Evolutionary conservation across 208 protist genomes (phyloP), one percentile per base, ranked within the genome.

Genomic region (Wallacemonas rigidus): DNA sequence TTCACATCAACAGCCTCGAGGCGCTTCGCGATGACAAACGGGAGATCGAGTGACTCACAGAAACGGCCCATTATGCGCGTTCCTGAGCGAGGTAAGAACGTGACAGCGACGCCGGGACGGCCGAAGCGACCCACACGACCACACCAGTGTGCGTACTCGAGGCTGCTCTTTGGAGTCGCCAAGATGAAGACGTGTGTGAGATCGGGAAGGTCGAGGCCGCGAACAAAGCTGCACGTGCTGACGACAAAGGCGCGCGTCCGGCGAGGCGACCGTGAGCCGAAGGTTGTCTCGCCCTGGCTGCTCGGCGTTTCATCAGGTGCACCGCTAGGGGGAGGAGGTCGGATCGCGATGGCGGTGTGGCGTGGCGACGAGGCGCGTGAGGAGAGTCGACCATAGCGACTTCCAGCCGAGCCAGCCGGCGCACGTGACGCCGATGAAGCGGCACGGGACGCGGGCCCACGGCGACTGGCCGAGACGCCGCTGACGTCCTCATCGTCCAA

Each of bases 101-200:
- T 88, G 54, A 92, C 65, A 8, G 89, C 82, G 1, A 89, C 80
- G 9, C 92, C 92, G 11, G 47, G 48, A 9, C 43, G 60, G 2
- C 89, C 92, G 57, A 96, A 80, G 67, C 92, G 86, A 35, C 92
- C 92, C 1, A 96, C 92, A 9, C 92, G 89, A 2, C 92, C 92
- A 47, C 87, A 92, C 87, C 89, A 96, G 68, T 96, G 92, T 47
- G 85, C 86, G 71, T 92, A 94, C 77, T 96, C 92, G 53, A 88
- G 61, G 17, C 81, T 77, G 14, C 72, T 89, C 15, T 76, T 51
- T 0, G 92, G 88, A 14, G 72, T 71, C 9, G 86, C 84, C 5
- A 94, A 71, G 43, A 95, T 88, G 55, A 93, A 63, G 3, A 95
- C 90, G 77, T 95, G 88, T 12, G 89, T 92, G 38, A 96, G 81